Percentiles rank a stretch among this genome's conserved stretches.
These are phyloP conservation scores for Echium plantagineum DNA, from an alignment of 257 asterid genomes.

Conservation along the genomic window DNA sequence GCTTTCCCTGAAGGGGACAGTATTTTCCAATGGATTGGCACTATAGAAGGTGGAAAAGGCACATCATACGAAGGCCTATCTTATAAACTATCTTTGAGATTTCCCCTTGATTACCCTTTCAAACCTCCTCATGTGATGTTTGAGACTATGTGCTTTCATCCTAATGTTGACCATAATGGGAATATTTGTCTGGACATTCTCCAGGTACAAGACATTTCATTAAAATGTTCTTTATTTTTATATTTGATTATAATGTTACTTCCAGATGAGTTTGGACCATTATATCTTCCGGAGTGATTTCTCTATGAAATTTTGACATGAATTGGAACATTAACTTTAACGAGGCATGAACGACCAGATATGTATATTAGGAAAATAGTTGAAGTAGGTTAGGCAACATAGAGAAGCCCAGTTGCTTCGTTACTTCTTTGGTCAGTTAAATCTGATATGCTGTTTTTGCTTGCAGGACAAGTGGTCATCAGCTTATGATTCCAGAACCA, in stretches of 20 bases:
- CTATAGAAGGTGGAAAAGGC: slow-evolving; percentile 58
- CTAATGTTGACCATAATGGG: slow-evolving; percentile 61
- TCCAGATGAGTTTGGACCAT: too few relatives aligned
- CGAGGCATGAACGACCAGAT: too few relatives aligned
- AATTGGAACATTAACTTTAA: too few relatives aligned
- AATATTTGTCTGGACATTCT: slow-evolving; percentile 65
- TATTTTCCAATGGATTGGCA: slow-evolving; percentile 59
- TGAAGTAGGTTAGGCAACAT: too few relatives aligned
- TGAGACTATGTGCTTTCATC: slow-evolving; percentile 67
- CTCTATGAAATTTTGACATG: too few relatives aligned
- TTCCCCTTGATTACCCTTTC: slow-evolving; percentile 72
- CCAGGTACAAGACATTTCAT: slow-evolving; percentile 31
- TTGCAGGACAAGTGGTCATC: slow-evolving; percentile 72
- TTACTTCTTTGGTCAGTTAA: too few relatives aligned
- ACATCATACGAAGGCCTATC: slow-evolving; percentile 52
- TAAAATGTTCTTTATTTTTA: background rate
- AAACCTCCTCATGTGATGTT: slow-evolving; percentile 76
- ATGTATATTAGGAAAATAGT: too few relatives aligned
- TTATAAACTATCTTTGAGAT: slow-evolving; percentile 46
- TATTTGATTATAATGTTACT: background rate
- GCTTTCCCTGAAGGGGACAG: slow-evolving; percentile 70
- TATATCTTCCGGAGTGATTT: too few relatives aligned
- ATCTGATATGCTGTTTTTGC: background rate
- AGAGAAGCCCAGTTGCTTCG: too few relatives aligned
- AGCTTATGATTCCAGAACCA: slow-evolving; percentile 71